phyloP scores from a whole-genome alignment of 306 rosid genomes.

The Notholithocarpus densiflorus region DNA sequence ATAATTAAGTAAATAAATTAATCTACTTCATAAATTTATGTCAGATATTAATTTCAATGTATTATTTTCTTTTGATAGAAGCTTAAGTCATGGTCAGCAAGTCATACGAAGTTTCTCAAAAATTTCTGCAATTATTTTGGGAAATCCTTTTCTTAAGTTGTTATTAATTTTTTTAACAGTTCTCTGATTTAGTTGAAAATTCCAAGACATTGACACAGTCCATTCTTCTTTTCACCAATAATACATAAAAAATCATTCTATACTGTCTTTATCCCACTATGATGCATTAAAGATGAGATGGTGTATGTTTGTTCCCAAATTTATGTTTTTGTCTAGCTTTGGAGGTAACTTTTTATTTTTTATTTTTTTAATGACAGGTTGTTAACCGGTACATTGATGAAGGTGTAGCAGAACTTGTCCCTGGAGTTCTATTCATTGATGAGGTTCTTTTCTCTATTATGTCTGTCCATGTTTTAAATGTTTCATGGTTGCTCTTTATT shows the following conservation, averaged over 20 bases:
- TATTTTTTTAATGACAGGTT: conserved; percentile 52
- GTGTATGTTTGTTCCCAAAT: background rate
- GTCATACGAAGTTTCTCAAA: background rate
- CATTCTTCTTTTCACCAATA: background rate
- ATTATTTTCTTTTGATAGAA: conserved; percentile 4
- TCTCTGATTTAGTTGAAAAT: background rate
- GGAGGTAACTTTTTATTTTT: background rate
- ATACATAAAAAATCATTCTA: background rate
- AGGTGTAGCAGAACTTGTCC: conserved; percentile 98
- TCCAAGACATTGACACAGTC: background rate
- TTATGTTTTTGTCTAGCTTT: background rate
- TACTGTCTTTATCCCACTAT: background rate
- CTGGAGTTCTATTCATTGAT: conserved; percentile 89
- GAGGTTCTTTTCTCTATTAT: conserved; percentile 39
- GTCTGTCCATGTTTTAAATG: background rate
- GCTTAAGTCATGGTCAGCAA: background rate
- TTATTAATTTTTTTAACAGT: background rate
- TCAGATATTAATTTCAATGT: background rate
- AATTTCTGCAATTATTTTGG: background rate
- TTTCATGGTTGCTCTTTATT: conserved; percentile 6
- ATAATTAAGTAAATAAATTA: no score
- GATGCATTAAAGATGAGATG: background rate
- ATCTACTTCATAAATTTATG: background rate
- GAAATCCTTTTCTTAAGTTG: background rate
- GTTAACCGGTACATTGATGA: conserved; percentile 92